Conservation (phyloP, 805 yeast genomes). For the Starmera dryadoides region DNA sequence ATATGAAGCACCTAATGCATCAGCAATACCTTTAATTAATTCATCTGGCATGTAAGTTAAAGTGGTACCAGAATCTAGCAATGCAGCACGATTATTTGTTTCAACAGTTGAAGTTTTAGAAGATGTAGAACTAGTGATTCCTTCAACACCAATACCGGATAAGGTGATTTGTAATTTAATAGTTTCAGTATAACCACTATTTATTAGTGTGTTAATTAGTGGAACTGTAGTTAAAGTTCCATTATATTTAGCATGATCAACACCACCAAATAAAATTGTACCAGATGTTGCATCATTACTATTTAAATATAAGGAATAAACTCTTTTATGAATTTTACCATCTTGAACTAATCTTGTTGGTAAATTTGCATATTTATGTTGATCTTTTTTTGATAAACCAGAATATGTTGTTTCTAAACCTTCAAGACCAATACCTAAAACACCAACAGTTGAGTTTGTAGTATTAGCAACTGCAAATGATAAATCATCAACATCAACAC, state of each 20-base stretch:
- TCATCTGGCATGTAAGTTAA: constrained; percentile 35
- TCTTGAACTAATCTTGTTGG: constrained; percentile 53
- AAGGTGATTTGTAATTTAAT: constrained; percentile 40
- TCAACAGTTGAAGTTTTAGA: not conserved
- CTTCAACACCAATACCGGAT: constrained; percentile 1
- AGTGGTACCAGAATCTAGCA: constrained; percentile 38
- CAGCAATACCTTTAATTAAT: constrained; percentile 28
- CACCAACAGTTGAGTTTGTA: constrained; percentile 60
- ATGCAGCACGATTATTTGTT: constrained; percentile 27
- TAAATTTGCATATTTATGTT: constrained; percentile 52
- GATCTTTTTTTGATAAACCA: constrained; percentile 13
- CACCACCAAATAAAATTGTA: constrained; percentile 63
- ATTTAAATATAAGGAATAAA: constrained; percentile 59
- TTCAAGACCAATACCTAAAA: constrained; percentile 64
- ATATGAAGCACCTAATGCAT: constrained; percentile 36
- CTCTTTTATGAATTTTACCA: constrained; percentile 48
- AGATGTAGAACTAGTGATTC: too few species aligned
- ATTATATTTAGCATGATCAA: constrained; percentile 53
- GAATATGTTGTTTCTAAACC: constrained; percentile 60
- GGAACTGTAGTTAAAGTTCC: constrained; percentile 48
- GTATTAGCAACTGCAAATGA: constrained; percentile 70
- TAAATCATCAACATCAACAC: constrained; percentile 40
- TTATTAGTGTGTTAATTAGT: constrained; percentile 33
- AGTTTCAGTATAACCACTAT: constrained; percentile 21
- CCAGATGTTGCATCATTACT: constrained; percentile 35